Conservation (phyloP, 345 rosid genomes). For the Pistacia vera region DNA sequence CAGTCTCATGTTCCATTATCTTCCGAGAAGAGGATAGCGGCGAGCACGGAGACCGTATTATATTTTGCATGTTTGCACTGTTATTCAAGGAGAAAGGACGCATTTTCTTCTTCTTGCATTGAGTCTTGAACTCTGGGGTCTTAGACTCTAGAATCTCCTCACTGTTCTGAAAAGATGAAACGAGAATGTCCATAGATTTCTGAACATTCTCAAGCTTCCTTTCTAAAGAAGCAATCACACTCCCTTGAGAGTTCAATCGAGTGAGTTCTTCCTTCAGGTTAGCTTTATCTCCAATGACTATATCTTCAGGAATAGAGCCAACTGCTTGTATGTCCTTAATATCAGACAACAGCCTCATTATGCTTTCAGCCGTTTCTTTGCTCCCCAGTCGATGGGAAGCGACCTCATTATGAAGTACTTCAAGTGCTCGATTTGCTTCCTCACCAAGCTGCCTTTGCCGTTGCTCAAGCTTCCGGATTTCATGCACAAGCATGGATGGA, state of each 20-base stretch:
- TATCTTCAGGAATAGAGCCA: slow-evolving; percentile 55
- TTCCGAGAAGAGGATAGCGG: slow-evolving; percentile 70
- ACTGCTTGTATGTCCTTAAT: slow-evolving; percentile 77
- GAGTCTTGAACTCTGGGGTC: slow-evolving; percentile 61
- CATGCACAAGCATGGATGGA: slow-evolving; percentile 79
- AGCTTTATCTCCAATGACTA: slow-evolving; percentile 49
- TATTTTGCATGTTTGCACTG: slow-evolving; percentile 73
- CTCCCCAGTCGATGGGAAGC: slow-evolving; percentile 76
- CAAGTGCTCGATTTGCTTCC: slow-evolving; percentile 91
- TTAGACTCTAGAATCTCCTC: slow-evolving; percentile 49
- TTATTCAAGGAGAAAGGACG: slow-evolving; percentile 76
- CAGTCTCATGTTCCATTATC: slow-evolving; percentile 49
- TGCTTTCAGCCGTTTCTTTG: slow-evolving; percentile 76
- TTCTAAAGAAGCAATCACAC: slow-evolving; percentile 65
- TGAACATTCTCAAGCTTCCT: slow-evolving; percentile 91
- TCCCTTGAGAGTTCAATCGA: slow-evolving; percentile 77
- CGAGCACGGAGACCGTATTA: slow-evolving; percentile 83
- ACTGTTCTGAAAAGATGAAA: slow-evolving; percentile 52
- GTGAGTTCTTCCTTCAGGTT: slow-evolving; percentile 79
- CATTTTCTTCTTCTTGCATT: slow-evolving; percentile 65
- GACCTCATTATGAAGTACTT: slow-evolving; percentile 90
- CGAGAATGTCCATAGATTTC: slow-evolving; percentile 78
- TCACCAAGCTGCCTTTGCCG: slow-evolving; percentile 83
- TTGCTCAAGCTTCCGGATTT: slow-evolving; percentile 83
- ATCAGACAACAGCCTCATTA: slow-evolving; percentile 82